Evolutionary conservation across 2,329 filamentous ascomycete species (phyloP).

Genomic region (Fusarium pseudonygamai): DNA sequence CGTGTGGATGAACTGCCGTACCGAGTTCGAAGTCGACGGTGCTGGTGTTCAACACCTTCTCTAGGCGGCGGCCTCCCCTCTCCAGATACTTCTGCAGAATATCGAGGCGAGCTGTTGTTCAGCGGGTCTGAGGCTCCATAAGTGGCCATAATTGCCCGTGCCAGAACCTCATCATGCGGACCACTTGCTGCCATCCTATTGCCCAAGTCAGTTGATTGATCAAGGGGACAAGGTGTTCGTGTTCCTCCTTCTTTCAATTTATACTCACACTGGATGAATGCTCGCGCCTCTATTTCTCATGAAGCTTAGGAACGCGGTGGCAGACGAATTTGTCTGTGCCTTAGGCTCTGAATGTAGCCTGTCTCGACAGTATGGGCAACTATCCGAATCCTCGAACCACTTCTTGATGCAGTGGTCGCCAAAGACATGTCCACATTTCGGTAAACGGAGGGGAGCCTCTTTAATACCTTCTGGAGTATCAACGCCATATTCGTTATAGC

Average conservation of each 20-base stretch:
- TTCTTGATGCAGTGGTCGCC: constrained; percentile 72
- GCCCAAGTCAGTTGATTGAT: constrained; percentile 13
- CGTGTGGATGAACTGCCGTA: constrained; percentile 29
- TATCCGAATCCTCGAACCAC: constrained; percentile 71
- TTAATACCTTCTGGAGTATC: constrained; percentile 66
- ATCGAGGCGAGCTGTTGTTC: constrained; percentile 21
- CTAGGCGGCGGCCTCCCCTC: constrained; percentile 44
- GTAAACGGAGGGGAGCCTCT: constrained; percentile 66
- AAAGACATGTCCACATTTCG: constrained; percentile 71
- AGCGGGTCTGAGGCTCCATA: constrained; percentile 26
- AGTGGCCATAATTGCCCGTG: constrained; percentile 23
- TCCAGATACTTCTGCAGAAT: constrained; percentile 9
- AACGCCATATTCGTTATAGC: constrained; percentile 70
- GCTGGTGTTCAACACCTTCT: constrained; percentile 42
- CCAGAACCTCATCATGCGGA: constrained; percentile 34
- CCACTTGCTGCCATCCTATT: constrained; percentile 11
- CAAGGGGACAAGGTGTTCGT: neutral
- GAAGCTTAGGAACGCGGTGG: constrained; percentile 45
- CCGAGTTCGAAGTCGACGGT: constrained; percentile 45
- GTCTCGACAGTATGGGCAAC: constrained; percentile 71
- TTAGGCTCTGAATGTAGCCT: constrained; percentile 64
- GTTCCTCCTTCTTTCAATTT: neutral
- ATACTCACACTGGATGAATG: constrained; percentile 37
- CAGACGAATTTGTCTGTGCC: constrained; percentile 23
- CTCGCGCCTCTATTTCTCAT: constrained; percentile 43